Evolutionary conservation across 2,329 filamentous ascomycete species (phyloP), one percentile per base, ranked within the genome.

Genomic region (Hansfordia pulvinata): DNA sequence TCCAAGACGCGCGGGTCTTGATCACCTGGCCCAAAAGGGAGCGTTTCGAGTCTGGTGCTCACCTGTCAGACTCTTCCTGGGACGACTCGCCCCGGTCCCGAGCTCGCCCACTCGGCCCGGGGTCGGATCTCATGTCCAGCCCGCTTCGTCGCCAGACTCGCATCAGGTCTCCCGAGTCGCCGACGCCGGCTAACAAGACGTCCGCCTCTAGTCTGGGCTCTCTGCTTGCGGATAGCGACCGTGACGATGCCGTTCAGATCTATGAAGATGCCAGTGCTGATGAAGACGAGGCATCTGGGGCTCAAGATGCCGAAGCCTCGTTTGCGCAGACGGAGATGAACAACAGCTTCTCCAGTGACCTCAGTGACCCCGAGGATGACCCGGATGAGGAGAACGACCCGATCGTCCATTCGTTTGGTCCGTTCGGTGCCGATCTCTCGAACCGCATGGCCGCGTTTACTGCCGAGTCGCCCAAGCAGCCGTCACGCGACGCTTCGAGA

Each of bases 301-400:
- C 31, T 3, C 30, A 30, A 3, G 39, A 41, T 14, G 35, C 40
- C 7, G 42, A 45, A 4, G 44, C 46, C 17, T 52, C 52, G 10
- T 69, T 62, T 47, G 64, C 68, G 37, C 48, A 56, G 35, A 65
- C 63, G 8, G 62, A 68, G 11, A 42, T 52, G 14, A 56, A 56
- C n/a, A 56, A 58, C 28, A 66, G 60, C 42, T 70, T 68, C 46
- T 64, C 61, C 6, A 74, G 67, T 43, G 69, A 73, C 27, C 52
- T 67, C 15, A 69, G 63, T 35, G 63, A 68, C 17, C 53, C 53
- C 28, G 49, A 56, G 5, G 74, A 78, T 11, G 74, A 93, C 35
- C 76, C 81, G 1, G 79, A 88, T 40, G 86, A 94, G 57, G 88
- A 96, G 53, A 94, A 94, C 36, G 90, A 96, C 40, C 86, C 86